Evolutionary conservation across 1,284 basidiomycete genomes (phyloP), one percentile per base, ranked within the genome.

Genomic region (Pyrrhoderma noxium): DNA sequence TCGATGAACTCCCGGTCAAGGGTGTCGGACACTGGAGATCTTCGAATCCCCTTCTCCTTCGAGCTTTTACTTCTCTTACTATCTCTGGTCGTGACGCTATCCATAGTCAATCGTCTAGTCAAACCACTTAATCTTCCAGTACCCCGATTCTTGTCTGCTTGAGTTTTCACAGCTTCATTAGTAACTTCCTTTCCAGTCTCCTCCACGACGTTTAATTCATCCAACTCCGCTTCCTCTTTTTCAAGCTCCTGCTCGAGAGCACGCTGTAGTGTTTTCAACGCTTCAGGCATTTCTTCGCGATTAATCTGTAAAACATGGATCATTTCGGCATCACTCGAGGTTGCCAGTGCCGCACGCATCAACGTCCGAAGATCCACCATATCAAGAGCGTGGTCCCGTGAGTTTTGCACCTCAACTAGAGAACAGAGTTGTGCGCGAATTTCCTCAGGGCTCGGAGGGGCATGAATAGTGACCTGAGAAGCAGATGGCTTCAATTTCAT

Each of bases 261-360:
- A 22, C 86, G 67, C 64, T 86, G 83, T 13, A 89, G 71, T 3
- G 86, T 82, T 68, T 86, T 86, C 61, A 87, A 77, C 16, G 85
- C 85, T 63, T 89, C 87, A 0, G 83, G 82, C 71, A 88, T 82
- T 64, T 89, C 83, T 43, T 79, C 75, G 54, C 75, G 70, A 34
- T 74, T 73, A 18, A 86, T 74, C 57, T 84, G 79, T 52, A 89
- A 67, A 8, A 81, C 70, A 35, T 72, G 67, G 27, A 85, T 66
- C 72, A 89, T 79, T 57, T 79, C 77, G 13, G 70, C 74, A 59
- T 89, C 86, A 59, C 67, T 80, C 40, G 71, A 73, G 3, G 75
- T 72, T 45, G 74, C 66, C 44, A 89, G 62, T 7, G 82, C 82
- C 2, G 65, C 65, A 2, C 72, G 73, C 71, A 90, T 74, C 44